phyloP scores from a whole-genome alignment of 2,329 filamentous ascomycete species.

The Rosellinia necatrix region DNA sequence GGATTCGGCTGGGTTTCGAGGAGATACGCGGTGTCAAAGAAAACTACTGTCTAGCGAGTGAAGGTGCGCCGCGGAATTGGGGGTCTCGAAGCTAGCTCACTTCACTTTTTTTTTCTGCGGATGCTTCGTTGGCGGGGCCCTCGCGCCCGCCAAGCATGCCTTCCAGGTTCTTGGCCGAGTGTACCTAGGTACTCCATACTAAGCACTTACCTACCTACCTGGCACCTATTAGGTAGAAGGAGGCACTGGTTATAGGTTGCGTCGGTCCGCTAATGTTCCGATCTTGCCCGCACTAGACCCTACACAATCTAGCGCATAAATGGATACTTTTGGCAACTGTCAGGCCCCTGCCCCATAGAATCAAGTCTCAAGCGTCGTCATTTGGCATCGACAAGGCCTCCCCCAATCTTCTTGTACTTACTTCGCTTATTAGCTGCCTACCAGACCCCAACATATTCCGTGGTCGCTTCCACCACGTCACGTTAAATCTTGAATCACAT shows the following conservation, averaged over 20 bases:
- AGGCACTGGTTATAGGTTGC: slow-evolving; percentile 27
- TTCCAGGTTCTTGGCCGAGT: no score
- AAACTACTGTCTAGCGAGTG: neutral
- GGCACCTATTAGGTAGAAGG: no score
- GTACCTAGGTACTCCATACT: no score
- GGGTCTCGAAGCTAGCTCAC: slow-evolving; percentile 6
- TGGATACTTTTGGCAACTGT: slow-evolving; percentile 1
- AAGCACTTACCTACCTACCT: no score
- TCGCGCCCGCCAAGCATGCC: slow-evolving; percentile 4
- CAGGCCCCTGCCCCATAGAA: slow-evolving; percentile 10
- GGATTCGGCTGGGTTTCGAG: neutral
- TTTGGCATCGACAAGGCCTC: slow-evolving; percentile 23
- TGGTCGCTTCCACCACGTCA: slow-evolving; percentile 5
- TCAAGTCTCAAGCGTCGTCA: slow-evolving; percentile 24
- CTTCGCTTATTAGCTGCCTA: slow-evolving; percentile 19
- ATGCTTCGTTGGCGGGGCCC: slow-evolving; percentile 18
- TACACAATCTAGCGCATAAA: slow-evolving; percentile 13
- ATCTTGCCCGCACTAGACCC: slow-evolving; percentile 11
- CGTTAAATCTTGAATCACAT: neutral
- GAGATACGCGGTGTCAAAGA: neutral
- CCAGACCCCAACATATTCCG: slow-evolving; percentile 14
- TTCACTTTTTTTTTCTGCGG: slow-evolving; percentile 30
- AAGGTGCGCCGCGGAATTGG: slow-evolving; percentile 3
- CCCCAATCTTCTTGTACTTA: slow-evolving; percentile 8
- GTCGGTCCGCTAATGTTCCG: slow-evolving; percentile 35